Conservation (phyloP, 805 yeast genomes). For the Ogataea philodendri region DNA sequence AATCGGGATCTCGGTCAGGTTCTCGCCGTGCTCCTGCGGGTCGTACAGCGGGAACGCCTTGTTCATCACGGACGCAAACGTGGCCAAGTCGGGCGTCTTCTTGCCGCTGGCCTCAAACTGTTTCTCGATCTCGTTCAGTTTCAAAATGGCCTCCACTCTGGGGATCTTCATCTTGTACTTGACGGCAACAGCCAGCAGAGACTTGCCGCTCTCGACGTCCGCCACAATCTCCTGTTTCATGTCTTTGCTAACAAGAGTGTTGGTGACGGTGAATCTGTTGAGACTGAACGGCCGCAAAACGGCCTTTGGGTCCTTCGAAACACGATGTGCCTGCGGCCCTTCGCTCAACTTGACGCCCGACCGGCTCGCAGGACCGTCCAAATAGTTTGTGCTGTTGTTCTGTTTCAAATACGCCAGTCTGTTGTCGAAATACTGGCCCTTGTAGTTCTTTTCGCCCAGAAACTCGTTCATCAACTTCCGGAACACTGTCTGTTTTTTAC, state of each 20-base stretch:
- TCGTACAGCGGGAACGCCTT: conserved; percentile 78
- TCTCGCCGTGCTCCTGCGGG: conserved; percentile 53
- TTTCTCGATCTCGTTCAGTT: conserved; percentile 63
- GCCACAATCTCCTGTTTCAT: conserved; percentile 60
- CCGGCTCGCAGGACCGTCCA: conserved; percentile 51
- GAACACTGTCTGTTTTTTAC: conserved; percentile 48
- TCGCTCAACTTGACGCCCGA: conserved; percentile 32
- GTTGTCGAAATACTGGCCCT: conserved; percentile 77
- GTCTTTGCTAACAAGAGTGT: conserved; percentile 53
- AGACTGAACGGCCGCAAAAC: conserved; percentile 77
- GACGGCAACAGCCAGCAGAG: conserved; percentile 73
- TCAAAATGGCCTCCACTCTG: conserved; percentile 84
- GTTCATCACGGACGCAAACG: conserved; percentile 61
- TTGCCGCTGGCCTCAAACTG: conserved; percentile 54
- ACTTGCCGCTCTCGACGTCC: conserved; percentile 47
- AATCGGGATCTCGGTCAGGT: conserved; percentile 90
- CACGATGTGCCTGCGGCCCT: conserved; percentile 11
- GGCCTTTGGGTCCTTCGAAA: conserved; percentile 17
- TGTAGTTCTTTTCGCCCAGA: conserved; percentile 79
- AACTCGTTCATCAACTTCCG: conserved; percentile 66
- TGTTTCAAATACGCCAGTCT: conserved; percentile 68
- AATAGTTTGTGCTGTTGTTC: conserved; percentile 70
- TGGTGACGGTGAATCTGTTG: conserved; percentile 69
- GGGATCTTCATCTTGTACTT: conserved; percentile 78
- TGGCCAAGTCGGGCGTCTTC: conserved; percentile 54